Evolutionary conservation across 2,329 filamentous ascomycete species (phyloP).

Genomic region (Septoria petroselini): DNA sequence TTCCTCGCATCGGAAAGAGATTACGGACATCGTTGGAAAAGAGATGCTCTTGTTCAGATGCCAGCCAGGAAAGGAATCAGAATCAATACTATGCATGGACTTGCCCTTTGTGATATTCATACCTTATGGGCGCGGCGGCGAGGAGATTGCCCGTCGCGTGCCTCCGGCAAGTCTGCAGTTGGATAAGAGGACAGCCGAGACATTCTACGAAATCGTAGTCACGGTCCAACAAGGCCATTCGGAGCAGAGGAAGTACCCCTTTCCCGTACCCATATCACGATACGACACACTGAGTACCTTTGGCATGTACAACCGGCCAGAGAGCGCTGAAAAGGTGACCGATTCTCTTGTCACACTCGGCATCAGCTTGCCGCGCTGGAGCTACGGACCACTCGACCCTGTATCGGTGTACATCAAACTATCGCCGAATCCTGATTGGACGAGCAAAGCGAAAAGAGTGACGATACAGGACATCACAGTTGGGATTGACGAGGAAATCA

Average conservation of each 20-base stretch:
- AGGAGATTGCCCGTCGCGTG: conserved; percentile 84
- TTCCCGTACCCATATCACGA: conserved; percentile 83
- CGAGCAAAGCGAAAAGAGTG: conserved; percentile 84
- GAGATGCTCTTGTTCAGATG: conserved; percentile 91
- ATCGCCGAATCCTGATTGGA: conserved; percentile 86
- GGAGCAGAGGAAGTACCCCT: conserved; percentile 84
- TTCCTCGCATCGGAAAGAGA: conserved; percentile 77
- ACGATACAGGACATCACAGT: conserved; percentile 93
- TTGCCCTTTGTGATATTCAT: conserved; percentile 97
- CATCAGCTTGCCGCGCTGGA: conserved; percentile 91
- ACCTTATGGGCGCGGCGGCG: conserved; percentile 84
- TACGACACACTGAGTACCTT: conserved; percentile 98
- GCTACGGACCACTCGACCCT: conserved; percentile 90
- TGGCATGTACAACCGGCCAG: conserved; percentile 98
- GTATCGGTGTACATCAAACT: conserved; percentile 95
- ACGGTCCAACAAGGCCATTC: conserved; percentile 87
- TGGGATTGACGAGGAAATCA: conserved; percentile 93
- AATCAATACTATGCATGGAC: conserved; percentile 92
- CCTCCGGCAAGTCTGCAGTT: conserved; percentile 89
- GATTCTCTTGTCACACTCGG: conserved; percentile 90
- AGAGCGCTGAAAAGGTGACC: conserved; percentile 77
- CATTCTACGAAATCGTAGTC: conserved; percentile 93
- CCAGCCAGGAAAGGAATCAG: conserved; percentile 75
- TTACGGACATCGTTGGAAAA: conserved; percentile 89
- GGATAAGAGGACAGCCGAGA: conserved; percentile 90